Evolutionary conservation across 371 early-diverging fungal species (phyloP).

Genomic region (Lichtheimia ramosa): DNA sequence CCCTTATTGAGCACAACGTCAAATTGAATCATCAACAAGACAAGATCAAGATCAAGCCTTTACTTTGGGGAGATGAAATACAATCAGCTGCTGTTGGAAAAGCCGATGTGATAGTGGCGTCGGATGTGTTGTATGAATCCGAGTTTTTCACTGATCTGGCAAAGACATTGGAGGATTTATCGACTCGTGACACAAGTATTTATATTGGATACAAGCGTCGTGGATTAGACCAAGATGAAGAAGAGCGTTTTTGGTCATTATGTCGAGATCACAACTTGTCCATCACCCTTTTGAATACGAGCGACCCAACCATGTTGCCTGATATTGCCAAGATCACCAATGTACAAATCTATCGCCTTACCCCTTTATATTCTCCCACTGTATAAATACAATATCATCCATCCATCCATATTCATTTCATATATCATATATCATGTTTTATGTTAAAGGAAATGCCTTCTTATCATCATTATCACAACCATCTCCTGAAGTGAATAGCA

Average conservation of each 20-base stretch:
- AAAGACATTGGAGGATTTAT: conserved; percentile 46
- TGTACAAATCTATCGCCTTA: conserved; percentile 39
- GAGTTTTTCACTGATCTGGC: conserved; percentile 48
- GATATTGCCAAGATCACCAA: conserved; percentile 20
- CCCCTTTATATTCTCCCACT: background rate
- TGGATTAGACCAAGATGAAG: conserved; percentile 37
- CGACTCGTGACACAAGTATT: conserved; percentile 40
- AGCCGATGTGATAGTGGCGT: conserved; percentile 59
- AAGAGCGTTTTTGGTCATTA: conserved; percentile 44
- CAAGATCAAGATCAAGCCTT: conserved; percentile 14
- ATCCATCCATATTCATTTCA: conserved; percentile 1
- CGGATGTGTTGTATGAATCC: conserved; percentile 62
- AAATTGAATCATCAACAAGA: conserved; percentile 21
- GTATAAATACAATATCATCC: conserved; percentile 3
- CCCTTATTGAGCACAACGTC: conserved; percentile 43
- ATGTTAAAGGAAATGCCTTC: conserved; percentile 35
- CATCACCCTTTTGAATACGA: conserved; percentile 7
- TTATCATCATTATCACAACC: conserved; percentile 23
- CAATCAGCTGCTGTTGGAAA: conserved; percentile 26
- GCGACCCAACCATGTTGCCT: conserved; percentile 25
- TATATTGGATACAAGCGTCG: conserved; percentile 63
- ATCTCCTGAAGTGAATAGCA: too few relatives aligned
- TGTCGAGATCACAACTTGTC: conserved; percentile 20
- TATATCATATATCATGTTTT: conserved; percentile 24
- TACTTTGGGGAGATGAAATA: conserved; percentile 34